Percentiles rank a stretch among this genome's conserved stretches.
Evolutionary conservation across 2,329 filamentous ascomycete genomes (phyloP).

Genomic region (Ophiostoma quercus): DNA sequence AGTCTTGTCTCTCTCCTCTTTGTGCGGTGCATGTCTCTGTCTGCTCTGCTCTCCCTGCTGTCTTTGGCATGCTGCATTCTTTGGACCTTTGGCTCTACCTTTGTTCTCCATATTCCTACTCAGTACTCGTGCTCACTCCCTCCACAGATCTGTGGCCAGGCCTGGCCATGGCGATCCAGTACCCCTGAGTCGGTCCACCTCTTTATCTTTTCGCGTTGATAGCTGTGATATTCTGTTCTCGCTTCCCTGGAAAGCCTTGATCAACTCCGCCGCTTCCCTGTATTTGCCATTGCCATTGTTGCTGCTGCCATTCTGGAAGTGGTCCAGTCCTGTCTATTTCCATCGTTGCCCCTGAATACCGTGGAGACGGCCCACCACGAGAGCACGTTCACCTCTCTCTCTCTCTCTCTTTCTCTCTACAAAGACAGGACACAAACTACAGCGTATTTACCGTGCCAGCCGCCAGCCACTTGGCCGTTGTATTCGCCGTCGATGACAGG

Average conservation of each 20-base stretch:
- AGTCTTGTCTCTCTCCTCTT: not conserved
- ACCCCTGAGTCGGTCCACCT: not conserved
- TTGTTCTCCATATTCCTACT: not conserved
- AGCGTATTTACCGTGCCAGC: not conserved
- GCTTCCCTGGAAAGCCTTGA: slow-evolving; percentile 6
- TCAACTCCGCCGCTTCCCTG: slow-evolving; percentile 9
- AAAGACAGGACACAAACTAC: not conserved
- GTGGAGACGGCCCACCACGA: not conserved
- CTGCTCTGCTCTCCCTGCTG: not conserved
- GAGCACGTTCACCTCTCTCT: not conserved
- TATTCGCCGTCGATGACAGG: slow-evolving; percentile 8
- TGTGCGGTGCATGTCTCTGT: too few relatives aligned
- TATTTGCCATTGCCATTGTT: not conserved
- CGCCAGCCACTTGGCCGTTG: not conserved
- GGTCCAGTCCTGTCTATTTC: not conserved
- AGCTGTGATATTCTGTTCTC: not conserved
- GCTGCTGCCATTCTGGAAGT: not conserved
- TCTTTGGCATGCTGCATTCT: not conserved
- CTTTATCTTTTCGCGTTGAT: too few relatives aligned
- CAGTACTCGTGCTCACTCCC: not conserved
- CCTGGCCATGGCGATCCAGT: not conserved
- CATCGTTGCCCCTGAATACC: slow-evolving; percentile 6
- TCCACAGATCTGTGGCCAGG: not conserved
- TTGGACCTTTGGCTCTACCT: not conserved
- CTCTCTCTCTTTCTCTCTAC: too few relatives aligned